Evolutionary conservation across 2,329 filamentous ascomycete species (phyloP), one percentile per base, ranked within the genome.

Genomic region (Tetracladium maxilliforme): DNA sequence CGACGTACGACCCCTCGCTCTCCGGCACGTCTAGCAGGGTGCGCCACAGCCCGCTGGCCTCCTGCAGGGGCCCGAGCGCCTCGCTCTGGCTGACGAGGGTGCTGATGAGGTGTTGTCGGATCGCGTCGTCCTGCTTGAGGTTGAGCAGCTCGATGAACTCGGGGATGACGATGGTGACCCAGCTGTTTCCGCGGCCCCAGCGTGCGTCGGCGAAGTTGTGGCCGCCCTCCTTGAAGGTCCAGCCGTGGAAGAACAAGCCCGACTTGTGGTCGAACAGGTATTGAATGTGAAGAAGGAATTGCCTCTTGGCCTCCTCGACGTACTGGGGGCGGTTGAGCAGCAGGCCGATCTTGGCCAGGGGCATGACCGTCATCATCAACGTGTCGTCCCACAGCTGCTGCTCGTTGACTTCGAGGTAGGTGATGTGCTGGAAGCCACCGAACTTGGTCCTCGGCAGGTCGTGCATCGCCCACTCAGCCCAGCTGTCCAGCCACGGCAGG

Each of bases 301-400:
- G 80, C 6, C 66, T 58, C 52, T 82, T 82, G 8, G 78, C 79
- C 49, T 87, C 80, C 21, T 70, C 74, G 14, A 86, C 57, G 43
- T 87, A 87, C 35, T 77, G 64, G 1, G 75, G 74, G 2, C 78
- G 57, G 32, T 66, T 58, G 4, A 87, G 61, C 4, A 83, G 55
- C 28, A 72, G 61, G 1, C 80, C 80, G 32, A 84, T 84, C 54
- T 86, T 86, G 11, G 78, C 78, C 11, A 86, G 58, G 2, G 80
- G 80, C 49, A 86, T 54, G 6, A 83, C 79, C 1, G 77, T 84
- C 80, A 87, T 87, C 79, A 87, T 86, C 22, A 87, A 58, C 6
- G 80, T 87, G 44, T 87, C 80, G 37, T 84, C 80, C 80, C 80
- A 87, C 13, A 86, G 58, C 52, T 86, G 75, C 44, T 81, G 64